A percentile compares a stretch with the other conserved stretches of the same genome.
These are phyloP conservation scores for Ephemerocybe angulata DNA, from an alignment of 768 basidiomycete genomes.

Conservation along the genomic window DNA sequence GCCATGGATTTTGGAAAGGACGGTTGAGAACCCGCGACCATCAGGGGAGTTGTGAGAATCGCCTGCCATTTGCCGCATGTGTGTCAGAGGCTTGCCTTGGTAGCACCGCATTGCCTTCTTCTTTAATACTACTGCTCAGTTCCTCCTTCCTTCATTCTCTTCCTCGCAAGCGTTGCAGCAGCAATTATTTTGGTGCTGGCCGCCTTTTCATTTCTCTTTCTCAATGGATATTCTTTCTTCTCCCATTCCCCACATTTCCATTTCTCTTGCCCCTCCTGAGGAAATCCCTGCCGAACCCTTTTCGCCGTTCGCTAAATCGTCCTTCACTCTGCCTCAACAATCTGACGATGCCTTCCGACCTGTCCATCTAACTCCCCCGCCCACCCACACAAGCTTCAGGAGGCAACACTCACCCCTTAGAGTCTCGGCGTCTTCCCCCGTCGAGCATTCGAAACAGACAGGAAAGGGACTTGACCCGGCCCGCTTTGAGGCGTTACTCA, in stretches of 20 bases:
- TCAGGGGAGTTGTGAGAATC: slow-evolving; percentile 1
- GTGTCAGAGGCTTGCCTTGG: slow-evolving; percentile 2
- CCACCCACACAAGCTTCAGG: slow-evolving; percentile 38
- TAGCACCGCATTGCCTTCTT: slow-evolving; percentile 14
- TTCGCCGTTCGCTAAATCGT: slow-evolving; percentile 53
- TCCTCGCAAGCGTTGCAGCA: slow-evolving; percentile 24
- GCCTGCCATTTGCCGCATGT: slow-evolving; percentile 13
- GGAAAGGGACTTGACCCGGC: slow-evolving; percentile 58
- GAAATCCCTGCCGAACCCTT: slow-evolving; percentile 49
- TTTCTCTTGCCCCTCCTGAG: slow-evolving; percentile 65
- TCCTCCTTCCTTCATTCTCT: slow-evolving; percentile 32
- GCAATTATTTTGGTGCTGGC: slow-evolving; percentile 46
- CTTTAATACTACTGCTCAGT: slow-evolving; percentile 20
- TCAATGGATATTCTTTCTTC: slow-evolving; percentile 41
- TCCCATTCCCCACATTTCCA: slow-evolving; percentile 62
- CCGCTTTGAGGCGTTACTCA: slow-evolving; percentile 62
- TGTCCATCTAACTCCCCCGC: slow-evolving; percentile 55
- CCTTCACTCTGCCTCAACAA: slow-evolving; percentile 19
- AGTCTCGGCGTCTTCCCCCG: slow-evolving; percentile 25
- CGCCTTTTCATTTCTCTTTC: slow-evolving; percentile 28
- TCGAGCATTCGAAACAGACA: slow-evolving; percentile 20
- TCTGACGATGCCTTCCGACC: slow-evolving; percentile 55
- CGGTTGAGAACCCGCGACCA: slow-evolving; percentile 10
- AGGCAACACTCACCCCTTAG: slow-evolving; percentile 51
- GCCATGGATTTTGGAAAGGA: slow-evolving; percentile 7